Percentiles rank a stretch among this genome's conserved stretches.
Evolutionary conservation across 2,329 filamentous ascomycete genomes (phyloP).

Genomic region (Colletotrichum sp.): DNA sequence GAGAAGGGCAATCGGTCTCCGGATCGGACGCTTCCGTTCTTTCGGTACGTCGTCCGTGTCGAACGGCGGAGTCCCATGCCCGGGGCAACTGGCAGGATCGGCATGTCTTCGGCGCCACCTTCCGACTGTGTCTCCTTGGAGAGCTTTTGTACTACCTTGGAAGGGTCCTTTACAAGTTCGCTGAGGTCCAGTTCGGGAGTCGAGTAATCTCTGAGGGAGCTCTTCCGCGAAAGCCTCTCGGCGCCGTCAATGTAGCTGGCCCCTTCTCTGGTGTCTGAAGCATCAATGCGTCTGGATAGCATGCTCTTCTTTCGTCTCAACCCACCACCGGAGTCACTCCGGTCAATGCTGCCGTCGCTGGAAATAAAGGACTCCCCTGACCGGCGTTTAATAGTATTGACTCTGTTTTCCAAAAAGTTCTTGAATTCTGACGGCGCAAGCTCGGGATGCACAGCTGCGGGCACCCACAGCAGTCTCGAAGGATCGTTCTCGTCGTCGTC

Average conservation of each 20-base stretch:
- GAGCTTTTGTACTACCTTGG: constrained; percentile 73
- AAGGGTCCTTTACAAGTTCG: constrained; percentile 81
- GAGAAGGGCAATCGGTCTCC: constrained; percentile 78
- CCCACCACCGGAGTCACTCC: constrained; percentile 60
- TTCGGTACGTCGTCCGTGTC: constrained; percentile 89
- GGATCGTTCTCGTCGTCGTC: constrained; percentile 86
- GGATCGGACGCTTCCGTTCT: constrained; percentile 81
- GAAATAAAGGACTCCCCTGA: constrained; percentile 76
- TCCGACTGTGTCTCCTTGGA: constrained; percentile 59
- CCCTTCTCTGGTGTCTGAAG: constrained; percentile 59
- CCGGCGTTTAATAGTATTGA: constrained; percentile 85
- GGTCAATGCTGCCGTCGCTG: constrained; percentile 54
- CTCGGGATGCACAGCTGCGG: constrained; percentile 91
- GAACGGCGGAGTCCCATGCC: constrained; percentile 86
- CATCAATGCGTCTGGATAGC: constrained; percentile 90
- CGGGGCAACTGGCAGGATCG: constrained; percentile 80
- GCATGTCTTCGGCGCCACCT: constrained; percentile 71
- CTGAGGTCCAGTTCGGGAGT: constrained; percentile 74
- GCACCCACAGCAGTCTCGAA: constrained; percentile 92
- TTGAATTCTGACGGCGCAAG: constrained; percentile 96
- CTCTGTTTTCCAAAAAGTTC: constrained; percentile 91
- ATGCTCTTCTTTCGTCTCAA: constrained; percentile 92
- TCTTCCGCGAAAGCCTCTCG: constrained; percentile 77
- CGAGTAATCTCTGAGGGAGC: constrained; percentile 62
- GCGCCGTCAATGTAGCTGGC: constrained; percentile 83